phyloP scores from a whole-genome alignment of 805 yeast genomes.

The Brettanomyces naardenensis region DNA sequence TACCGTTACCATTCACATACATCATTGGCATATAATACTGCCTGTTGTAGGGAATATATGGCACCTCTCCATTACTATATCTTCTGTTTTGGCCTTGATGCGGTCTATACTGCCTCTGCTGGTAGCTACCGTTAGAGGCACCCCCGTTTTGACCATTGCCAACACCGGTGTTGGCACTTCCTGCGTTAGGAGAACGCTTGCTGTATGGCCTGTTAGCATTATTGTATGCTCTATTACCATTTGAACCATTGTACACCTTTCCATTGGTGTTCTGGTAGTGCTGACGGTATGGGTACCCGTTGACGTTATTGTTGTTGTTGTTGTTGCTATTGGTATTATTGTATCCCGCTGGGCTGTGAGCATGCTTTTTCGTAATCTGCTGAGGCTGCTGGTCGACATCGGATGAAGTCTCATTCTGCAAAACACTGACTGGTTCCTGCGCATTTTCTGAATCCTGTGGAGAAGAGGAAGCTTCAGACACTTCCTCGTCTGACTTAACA shows the following conservation, averaged over 20 bases:
- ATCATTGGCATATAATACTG: slow-evolving; percentile 17
- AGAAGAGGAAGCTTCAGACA: too few relatives aligned
- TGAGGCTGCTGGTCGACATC: neutral
- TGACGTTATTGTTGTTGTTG: slow-evolving; percentile 3
- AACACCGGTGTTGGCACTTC: too few relatives aligned
- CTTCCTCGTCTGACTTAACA: too few relatives aligned
- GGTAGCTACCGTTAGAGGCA: slow-evolving; percentile 11
- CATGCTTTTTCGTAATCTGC: neutral
- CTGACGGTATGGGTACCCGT: neutral
- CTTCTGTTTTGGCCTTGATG: slow-evolving; percentile 11
- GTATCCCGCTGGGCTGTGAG: neutral
- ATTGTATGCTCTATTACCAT: neutral
- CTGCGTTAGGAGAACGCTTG: slow-evolving; percentile 10
- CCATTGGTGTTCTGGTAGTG: slow-evolving; percentile 2
- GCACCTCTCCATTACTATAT: slow-evolving; percentile 16
- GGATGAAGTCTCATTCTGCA: neutral
- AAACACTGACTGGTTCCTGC: neutral
- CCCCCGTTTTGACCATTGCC: too few relatives aligned
- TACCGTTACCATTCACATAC: slow-evolving; percentile 10
- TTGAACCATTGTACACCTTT: slow-evolving; percentile 1
- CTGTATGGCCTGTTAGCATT: slow-evolving; percentile 2
- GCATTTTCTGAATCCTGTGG: too few relatives aligned
- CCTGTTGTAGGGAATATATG: slow-evolving; percentile 17
- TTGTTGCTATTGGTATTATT: slow-evolving; percentile 1
- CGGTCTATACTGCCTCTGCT: slow-evolving; percentile 16